Conservation (phyloP, 495 filamentous ascomycete species). For the Sporormia fimetaria region DNA sequence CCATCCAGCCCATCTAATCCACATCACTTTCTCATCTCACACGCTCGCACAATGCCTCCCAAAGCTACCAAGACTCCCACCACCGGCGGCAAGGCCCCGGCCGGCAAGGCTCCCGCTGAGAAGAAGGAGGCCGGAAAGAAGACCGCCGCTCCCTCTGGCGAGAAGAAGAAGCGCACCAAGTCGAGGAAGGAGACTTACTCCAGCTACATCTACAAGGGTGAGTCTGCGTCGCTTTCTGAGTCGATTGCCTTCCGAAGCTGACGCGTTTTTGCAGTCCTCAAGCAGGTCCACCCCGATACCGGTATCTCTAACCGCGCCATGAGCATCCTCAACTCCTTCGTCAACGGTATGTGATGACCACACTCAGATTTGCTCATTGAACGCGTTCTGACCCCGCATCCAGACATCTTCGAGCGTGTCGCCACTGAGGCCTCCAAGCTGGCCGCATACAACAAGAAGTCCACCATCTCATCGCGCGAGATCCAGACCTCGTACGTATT, state of each 20-base stretch:
- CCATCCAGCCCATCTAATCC: conserved; percentile 5
- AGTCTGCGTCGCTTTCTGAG: conserved; percentile 30
- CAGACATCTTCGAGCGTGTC: conserved; percentile 99
- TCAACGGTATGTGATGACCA: conserved; percentile 66
- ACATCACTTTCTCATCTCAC: conserved; percentile 14
- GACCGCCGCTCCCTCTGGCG: conserved; percentile 78
- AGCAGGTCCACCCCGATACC: conserved; percentile 99
- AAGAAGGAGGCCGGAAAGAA: conserved; percentile 99
- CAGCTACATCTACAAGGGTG: conserved; percentile 99
- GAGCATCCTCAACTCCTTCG: conserved; percentile 99
- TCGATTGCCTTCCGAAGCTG: conserved; percentile 23
- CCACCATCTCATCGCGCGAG: conserved; percentile 97
- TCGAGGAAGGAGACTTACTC: conserved; percentile 99
- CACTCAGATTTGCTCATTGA: neutral
- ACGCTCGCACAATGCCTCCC: conserved; percentile 67
- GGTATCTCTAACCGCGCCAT: conserved; percentile 99
- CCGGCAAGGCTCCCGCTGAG: conserved; percentile 79
- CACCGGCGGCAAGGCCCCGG: conserved; percentile 92
- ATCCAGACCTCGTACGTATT: conserved; percentile 84
- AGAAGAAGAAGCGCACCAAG: conserved; percentile 99
- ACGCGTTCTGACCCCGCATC: neutral
- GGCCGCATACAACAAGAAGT: conserved; percentile 99
- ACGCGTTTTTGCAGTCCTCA: conserved; percentile 62
- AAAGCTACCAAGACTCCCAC: conserved; percentile 98
- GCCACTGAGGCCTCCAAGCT: conserved; percentile 98